A percentile compares a stretch with the other conserved stretches of the same genome.
These are phyloP conservation scores for Erucastrum elatum DNA, from an alignment of 345 rosid species.

Conservation along the genomic window DNA sequence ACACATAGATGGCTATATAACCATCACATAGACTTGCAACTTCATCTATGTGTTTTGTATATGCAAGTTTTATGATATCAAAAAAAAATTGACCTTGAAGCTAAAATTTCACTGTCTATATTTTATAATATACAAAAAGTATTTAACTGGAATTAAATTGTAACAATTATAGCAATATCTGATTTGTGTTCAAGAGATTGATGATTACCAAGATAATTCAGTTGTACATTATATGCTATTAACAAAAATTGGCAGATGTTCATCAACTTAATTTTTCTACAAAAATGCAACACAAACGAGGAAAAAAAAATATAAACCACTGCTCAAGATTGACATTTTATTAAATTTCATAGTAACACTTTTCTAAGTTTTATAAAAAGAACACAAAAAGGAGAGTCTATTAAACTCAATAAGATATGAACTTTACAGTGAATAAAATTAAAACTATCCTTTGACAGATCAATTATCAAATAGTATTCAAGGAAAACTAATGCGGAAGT, in stretches of 20 bases:
- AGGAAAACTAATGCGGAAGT: constrained; percentile 20
- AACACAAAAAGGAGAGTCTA: not conserved
- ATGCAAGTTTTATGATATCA: too few species aligned
- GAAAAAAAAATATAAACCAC: not conserved
- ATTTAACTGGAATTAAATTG: too few species aligned
- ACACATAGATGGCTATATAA: too few species aligned
- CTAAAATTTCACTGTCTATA: too few species aligned
- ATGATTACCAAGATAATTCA: too few species aligned
- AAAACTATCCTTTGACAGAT: constrained; percentile 11
- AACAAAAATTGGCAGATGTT: not conserved
- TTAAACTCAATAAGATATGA: not conserved
- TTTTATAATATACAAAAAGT: too few species aligned
- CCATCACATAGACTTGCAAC: too few species aligned
- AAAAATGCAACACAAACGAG: not conserved
- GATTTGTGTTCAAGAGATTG: too few species aligned
- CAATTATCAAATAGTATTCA: not conserved
- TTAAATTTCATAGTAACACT: not conserved
- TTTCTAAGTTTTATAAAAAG: not conserved
- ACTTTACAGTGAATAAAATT: constrained; percentile 26
- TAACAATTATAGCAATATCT: too few species aligned
- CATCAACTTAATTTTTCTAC: not conserved
- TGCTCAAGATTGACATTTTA: not conserved
- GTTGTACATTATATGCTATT: not conserved
- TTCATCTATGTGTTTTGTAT: too few species aligned
- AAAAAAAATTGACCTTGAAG: too few species aligned